Evolutionary conservation across 2,329 filamentous ascomycete genomes (phyloP), one percentile per base, ranked within the genome.

Genomic region (Epichloe sylvatica): DNA sequence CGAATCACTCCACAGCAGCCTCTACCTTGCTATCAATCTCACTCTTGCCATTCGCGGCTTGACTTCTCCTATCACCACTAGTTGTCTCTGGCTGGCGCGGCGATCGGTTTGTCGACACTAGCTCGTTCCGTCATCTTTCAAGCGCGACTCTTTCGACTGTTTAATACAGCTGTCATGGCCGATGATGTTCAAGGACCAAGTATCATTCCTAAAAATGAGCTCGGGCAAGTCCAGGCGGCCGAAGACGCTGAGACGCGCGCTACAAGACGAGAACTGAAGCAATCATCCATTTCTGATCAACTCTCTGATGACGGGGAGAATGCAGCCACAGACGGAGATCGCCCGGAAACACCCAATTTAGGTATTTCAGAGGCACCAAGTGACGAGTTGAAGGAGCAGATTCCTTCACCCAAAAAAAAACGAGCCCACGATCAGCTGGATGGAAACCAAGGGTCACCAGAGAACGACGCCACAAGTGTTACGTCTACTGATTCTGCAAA

Each of bases 341-440:
- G 59, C 34, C 56, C 61, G 19, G 54, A 57, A 51, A 65, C 67
- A 2, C 67, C 67, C 21, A 65, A 69, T 37, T 59, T 61, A 44
- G 62, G 66, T 48, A 57, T 62, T 53, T 53, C 59, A 19, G 59
- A 64, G 51, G 54, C 57, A n/a, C 59, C 62, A 35, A 62, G 63
- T 46, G 64, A 72, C 47, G 63, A 67, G 39, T 50, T 61, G 49
- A 73, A 67, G 59, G 74, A 80, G 45, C 68, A 73, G 51, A 59
- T 79, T 42, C 68, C 72, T 19, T 82, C 78, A 12, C 80, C 80
- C 33, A 83, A 82, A 68, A 83, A 83, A 71, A 83, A 83, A 69
- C 72, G 80, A 55, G 74, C 71, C 30, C 75, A 77, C 55, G 77
- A 79, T 54, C 72, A 81, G 61, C 65, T 80, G 15, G 78, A 81